These are phyloP conservation scores for Phytophthora syringae DNA, from an alignment of 352 stramenopile genomes.

Conservation along the genomic window DNA sequence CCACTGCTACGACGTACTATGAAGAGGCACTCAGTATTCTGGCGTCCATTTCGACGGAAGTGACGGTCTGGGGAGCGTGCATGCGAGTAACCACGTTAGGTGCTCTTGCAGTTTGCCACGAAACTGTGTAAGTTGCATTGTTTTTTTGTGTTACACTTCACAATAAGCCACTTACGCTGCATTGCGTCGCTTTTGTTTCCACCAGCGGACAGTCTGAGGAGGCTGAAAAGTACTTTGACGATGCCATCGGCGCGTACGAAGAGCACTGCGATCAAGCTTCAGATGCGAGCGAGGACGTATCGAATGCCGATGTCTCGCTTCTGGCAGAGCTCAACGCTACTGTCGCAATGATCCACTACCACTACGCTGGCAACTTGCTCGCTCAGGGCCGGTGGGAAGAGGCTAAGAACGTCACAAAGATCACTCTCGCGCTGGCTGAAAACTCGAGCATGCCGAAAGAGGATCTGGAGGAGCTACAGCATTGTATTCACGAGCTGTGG, in stretches of 20 bases:
- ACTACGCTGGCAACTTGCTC: slow-evolving; percentile 35
- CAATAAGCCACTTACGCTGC: neutral
- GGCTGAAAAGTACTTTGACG: slow-evolving; percentile 32
- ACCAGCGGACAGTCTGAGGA: slow-evolving; percentile 21
- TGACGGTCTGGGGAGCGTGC: slow-evolving; percentile 20
- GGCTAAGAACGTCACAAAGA: slow-evolving; percentile 32
- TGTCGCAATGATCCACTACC: slow-evolving; percentile 37
- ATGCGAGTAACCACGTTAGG: slow-evolving; percentile 36
- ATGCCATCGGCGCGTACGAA: slow-evolving; percentile 34
- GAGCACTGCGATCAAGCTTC: slow-evolving; percentile 28
- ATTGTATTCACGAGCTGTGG: slow-evolving; percentile 36
- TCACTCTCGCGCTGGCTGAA: slow-evolving; percentile 28
- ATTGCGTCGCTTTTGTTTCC: neutral
- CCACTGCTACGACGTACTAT: slow-evolving; percentile 30
- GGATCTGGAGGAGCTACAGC: slow-evolving; percentile 31
- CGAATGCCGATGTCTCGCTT: slow-evolving; percentile 18
- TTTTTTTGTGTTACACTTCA: neutral
- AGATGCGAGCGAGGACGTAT: slow-evolving; percentile 9
- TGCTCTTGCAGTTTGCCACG: slow-evolving; percentile 34
- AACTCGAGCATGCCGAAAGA: slow-evolving; percentile 33
- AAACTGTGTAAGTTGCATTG: slow-evolving; percentile 27
- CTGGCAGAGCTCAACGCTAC: slow-evolving; percentile 33
- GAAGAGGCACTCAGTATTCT: slow-evolving; percentile 27
- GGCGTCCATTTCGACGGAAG: slow-evolving; percentile 18
- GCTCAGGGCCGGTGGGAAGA: slow-evolving; percentile 33